Base-by-base conservation (phyloP, 2,329 filamentous ascomycete genomes). In the Neonectria ditissima region DNA sequence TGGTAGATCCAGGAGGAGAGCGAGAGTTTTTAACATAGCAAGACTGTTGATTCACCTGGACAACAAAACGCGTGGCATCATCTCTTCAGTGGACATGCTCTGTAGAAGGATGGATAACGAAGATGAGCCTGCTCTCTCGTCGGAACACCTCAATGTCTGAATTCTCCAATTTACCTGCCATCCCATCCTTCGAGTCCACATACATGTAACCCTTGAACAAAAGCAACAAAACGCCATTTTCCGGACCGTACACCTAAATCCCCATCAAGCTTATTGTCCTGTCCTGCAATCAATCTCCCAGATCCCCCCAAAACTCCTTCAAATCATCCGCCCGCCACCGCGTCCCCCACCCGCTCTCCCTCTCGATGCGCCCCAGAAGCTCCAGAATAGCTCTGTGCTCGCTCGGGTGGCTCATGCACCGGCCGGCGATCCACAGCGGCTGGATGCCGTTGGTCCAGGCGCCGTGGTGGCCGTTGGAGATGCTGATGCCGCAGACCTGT, bases 381-480 rank as follows among this genome's bases (percentile, higher is more conserved):
- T 82, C 78, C 11, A 86, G 37, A n/a, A 87, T 79, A 2, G 77
- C 76, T 45, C 61, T 73, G 55, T 80, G 80, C 56, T 83, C 79
- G 53, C 71, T 73, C 2, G 76, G 79, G 65, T 86, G 83, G 65
- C 81, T 86, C 71, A 87, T 80, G 3, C 85, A 75, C 4, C 81
- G 77, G 0, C 84, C 85, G 1, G 85, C 85, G 59, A 87, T 80
- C 81, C 82, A 86, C 3, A 87, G 71, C 2, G 84, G 84, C 67
- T 87, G 84, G 1, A 86, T 81, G 5, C 83, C 81, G 63, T 87
- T 86, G 28, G 82, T 87, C 70, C 85, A 76, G n/a, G 82, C 84
- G 0, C 84, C 84, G 37, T 84, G 82, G 62, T 87, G 83, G 13
- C 79, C 78, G 53, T 86, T 87, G 1, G 83, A 80, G 14, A 83